Percentiles rank a stretch among this genome's conserved stretches.
phyloP scores from a whole-genome alignment of 805 yeast species.

The Candida ulmi region DNA sequence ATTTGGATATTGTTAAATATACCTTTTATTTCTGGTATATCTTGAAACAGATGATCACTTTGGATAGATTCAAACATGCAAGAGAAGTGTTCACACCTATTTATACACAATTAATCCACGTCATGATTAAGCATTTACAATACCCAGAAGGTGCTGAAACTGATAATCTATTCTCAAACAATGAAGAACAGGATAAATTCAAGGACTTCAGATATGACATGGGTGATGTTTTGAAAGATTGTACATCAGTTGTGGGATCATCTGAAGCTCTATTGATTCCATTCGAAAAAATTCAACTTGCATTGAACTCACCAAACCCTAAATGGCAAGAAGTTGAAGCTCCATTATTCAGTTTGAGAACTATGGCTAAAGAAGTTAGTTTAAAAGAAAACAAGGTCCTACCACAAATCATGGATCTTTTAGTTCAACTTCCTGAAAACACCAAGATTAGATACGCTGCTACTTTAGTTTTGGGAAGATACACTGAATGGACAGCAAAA shows the following conservation, averaged over 20 bases:
- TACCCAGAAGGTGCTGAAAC: slow-evolving; percentile 55
- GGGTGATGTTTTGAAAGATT: slow-evolving; percentile 96
- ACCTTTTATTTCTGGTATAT: slow-evolving; percentile 91
- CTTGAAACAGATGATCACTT: slow-evolving; percentile 59
- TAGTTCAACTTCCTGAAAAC: slow-evolving; percentile 74
- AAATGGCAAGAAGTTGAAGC: slow-evolving; percentile 88
- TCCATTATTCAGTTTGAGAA: slow-evolving; percentile 79
- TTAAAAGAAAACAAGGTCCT: slow-evolving; percentile 56
- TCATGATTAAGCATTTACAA: slow-evolving; percentile 62
- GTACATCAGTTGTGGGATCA: slow-evolving; percentile 87
- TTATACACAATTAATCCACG: slow-evolving; percentile 51
- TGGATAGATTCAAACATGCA: slow-evolving; percentile 53
- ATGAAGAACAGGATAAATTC: slow-evolving; percentile 88
- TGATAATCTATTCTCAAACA: slow-evolving; percentile 51
- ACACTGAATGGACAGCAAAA: slow-evolving; percentile 89
- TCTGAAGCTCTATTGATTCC: slow-evolving; percentile 66
- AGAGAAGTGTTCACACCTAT: slow-evolving; percentile 45
- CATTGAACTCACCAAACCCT: slow-evolving; percentile 24
- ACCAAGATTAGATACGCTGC: slow-evolving; percentile 88
- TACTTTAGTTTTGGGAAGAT: slow-evolving; percentile 89
- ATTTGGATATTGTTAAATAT: slow-evolving; percentile 82
- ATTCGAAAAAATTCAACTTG: slow-evolving; percentile 46
- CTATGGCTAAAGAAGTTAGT: slow-evolving; percentile 90
- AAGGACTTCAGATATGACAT: slow-evolving; percentile 91
- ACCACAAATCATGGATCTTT: slow-evolving; percentile 68